Conservation (phyloP, 225 moss, liverwort and hornwort species). For the Thuidium tamariscinum region DNA sequence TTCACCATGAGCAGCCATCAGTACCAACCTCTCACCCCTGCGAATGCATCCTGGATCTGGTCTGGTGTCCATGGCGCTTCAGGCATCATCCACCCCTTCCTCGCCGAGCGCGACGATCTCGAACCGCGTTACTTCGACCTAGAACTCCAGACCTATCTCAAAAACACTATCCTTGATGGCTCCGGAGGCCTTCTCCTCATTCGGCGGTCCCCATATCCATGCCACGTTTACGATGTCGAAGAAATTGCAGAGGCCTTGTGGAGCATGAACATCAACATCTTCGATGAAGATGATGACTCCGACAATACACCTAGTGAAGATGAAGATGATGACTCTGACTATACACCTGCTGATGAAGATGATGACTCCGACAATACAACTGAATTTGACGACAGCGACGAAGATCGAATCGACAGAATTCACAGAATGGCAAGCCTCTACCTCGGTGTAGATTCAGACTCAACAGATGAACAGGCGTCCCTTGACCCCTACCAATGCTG, state of each 20-base stretch:
- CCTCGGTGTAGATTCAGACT: too few relatives aligned
- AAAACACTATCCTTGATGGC: not conserved
- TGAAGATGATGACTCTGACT: too few relatives aligned
- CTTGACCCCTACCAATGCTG: not conserved
- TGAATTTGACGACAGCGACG: too few relatives aligned
- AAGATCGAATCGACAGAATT: too few relatives aligned
- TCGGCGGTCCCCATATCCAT: too few relatives aligned
- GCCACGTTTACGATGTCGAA: too few relatives aligned
- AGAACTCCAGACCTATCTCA: fast-evolving
- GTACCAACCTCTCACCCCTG: not conserved
- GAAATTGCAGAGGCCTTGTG: too few relatives aligned
- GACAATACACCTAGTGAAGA: too few relatives aligned
- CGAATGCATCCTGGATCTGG: not conserved
- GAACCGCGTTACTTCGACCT: fast-evolving
- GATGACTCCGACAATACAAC: too few relatives aligned
- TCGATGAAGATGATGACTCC: too few relatives aligned
- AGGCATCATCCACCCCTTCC: not conserved
- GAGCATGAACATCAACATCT: too few relatives aligned
- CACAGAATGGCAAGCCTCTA: fast-evolving
- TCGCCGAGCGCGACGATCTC: not conserved
- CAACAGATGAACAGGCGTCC: not conserved
- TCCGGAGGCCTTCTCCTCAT: not conserved
- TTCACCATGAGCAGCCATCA: not conserved
- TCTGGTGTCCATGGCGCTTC: not conserved
- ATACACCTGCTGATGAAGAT: too few relatives aligned